Percentiles rank a stretch among this genome's conserved stretches.
phyloP scores from a whole-genome alignment of 2,329 filamentous ascomycete genomes.

The Aspergillus brunneoviolaceus region DNA sequence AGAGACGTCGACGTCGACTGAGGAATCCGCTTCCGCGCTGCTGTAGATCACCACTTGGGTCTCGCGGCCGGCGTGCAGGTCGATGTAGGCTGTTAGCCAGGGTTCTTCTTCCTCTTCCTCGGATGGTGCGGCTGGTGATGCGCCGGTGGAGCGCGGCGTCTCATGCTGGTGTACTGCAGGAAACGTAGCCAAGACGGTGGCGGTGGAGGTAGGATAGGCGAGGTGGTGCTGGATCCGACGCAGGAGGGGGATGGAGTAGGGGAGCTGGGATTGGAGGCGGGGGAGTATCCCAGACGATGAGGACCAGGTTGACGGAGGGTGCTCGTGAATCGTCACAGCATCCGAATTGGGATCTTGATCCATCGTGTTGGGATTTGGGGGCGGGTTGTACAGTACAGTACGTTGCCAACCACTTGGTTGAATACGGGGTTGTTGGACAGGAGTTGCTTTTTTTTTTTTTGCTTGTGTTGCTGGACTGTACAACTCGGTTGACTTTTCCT shows the following conservation, averaged over 20 bases:
- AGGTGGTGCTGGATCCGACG: conserved; percentile 42
- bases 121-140: no score
- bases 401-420: neutral
- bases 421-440: neutral
- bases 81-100: conserved; percentile 44
- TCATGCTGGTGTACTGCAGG: conserved; percentile 1
- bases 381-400: neutral
- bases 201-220: conserved; percentile 32
- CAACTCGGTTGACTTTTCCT: no score
- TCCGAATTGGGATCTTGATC: neutral
- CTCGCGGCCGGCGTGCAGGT: conserved; percentile 39
- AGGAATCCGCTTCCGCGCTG: conserved; percentile 33
- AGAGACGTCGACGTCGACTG: no score
- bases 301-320: neutral
- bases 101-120: conserved; percentile 14
- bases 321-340: neutral
- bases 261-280: conserved; percentile 35
- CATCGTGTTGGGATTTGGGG: neutral
- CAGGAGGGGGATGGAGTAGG: conserved; percentile 38
- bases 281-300: conserved; percentile 19
- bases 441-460: neutral
- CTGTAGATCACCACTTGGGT: conserved; percentile 46
- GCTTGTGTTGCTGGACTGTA: no score
- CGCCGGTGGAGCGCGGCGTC: no score
- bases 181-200: conserved; percentile 36